Evolutionary conservation across 139 green algal species (phyloP).

Genomic region (Asterochloris sp.): DNA sequence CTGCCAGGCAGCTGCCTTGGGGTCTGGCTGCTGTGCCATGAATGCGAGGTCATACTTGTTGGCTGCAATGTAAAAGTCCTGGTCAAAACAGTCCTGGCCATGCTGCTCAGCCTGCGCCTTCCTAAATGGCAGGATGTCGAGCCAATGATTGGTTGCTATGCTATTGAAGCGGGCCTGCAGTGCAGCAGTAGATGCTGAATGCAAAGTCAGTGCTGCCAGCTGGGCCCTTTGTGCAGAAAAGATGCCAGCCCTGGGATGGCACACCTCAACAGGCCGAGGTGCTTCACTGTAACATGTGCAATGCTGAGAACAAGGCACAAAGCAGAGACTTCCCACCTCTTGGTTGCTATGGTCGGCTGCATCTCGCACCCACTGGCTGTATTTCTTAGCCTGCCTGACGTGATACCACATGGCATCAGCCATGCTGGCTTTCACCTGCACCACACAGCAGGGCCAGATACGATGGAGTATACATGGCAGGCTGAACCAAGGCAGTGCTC

Average conservation of each 20-base stretch:
- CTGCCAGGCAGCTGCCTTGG: slow-evolving; percentile 1
- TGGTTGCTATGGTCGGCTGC: background rate
- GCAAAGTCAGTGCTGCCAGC: background rate
- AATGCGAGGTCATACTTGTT: slow-evolving; percentile 1
- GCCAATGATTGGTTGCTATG: slow-evolving; percentile 24
- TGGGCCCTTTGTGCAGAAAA: background rate
- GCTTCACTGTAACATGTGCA: background rate
- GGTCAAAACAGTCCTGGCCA: slow-evolving; percentile 43
- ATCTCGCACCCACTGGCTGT: background rate
- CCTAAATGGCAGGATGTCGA: slow-evolving; percentile 8
- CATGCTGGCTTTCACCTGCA: background rate
- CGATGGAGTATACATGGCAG: background rate
- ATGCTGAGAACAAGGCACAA: background rate
- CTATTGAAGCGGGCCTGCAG: background rate
- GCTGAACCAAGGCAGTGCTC: background rate
- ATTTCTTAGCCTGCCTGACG: background rate
- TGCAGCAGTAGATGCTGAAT: background rate
- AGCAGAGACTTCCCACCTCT: background rate
- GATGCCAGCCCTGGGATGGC: background rate
- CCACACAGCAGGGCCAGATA: no score
- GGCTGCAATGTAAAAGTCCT: slow-evolving; percentile 28
- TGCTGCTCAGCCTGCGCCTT: slow-evolving; percentile 8
- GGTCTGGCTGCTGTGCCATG: background rate
- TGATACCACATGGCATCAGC: background rate
- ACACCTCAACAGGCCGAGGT: background rate